These are phyloP conservation scores for Exophiala calicioides DNA, from an alignment of 2,329 filamentous ascomycete genomes.

Conservation along the genomic window DNA sequence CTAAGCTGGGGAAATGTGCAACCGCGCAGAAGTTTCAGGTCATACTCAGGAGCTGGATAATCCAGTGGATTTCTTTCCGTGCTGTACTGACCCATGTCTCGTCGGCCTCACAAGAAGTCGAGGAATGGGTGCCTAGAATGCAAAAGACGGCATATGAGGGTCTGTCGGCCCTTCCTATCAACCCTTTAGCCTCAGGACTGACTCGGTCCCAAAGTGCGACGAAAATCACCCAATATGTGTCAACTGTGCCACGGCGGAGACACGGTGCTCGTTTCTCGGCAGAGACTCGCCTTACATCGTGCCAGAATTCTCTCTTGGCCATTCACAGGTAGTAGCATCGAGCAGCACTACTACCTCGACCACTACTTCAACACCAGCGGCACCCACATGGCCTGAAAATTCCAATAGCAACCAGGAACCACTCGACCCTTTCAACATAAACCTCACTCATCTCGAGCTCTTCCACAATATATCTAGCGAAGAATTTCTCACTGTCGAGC, in stretches of 20 bases:
- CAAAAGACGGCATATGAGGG: slow-evolving; percentile 42
- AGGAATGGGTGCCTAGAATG: slow-evolving; percentile 45
- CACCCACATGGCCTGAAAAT: not conserved
- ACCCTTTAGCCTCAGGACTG: slow-evolving; percentile 27
- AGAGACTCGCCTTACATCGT: slow-evolving; percentile 3
- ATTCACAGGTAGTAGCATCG: not conserved
- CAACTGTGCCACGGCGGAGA: slow-evolving; percentile 34
- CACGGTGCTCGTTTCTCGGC: slow-evolving; percentile 23
- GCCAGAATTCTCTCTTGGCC: not conserved
- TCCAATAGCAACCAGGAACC: not conserved
- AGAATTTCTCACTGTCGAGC: slow-evolving; percentile 32
- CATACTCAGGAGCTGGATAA: no score
- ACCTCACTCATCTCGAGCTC: slow-evolving; percentile 37
- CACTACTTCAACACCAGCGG: not conserved
- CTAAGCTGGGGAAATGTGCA: no score
- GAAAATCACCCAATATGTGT: slow-evolving; percentile 37
- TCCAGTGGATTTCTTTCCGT: no score
- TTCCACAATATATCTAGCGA: slow-evolving; percentile 33
- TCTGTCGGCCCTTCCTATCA: slow-evolving; percentile 36
- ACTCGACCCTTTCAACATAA: slow-evolving; percentile 22
- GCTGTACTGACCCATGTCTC: slow-evolving; percentile 16
- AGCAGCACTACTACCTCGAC: not conserved
- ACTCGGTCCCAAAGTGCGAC: slow-evolving; percentile 34
- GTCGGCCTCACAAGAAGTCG: slow-evolving; percentile 40
- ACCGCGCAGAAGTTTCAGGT: no score